These are phyloP conservation scores for Dentipellis fragilis DNA, from an alignment of 768 basidiomycete species.

Conservation along the genomic window DNA sequence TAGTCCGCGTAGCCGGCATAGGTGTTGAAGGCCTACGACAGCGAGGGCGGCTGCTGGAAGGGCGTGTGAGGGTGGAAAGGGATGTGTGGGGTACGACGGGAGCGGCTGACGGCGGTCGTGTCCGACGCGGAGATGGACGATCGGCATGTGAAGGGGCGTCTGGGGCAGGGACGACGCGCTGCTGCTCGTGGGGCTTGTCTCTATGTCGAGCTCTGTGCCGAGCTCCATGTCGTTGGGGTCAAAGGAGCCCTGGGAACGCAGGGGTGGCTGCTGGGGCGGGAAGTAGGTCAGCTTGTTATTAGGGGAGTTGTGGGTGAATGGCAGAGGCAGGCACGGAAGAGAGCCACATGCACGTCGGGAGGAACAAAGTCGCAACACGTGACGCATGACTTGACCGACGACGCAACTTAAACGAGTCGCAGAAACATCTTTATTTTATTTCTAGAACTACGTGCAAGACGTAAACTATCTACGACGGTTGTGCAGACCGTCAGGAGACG, in stretches of 20 bases:
- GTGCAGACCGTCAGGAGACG: no score
- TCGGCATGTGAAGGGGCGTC: slow-evolving; percentile 34
- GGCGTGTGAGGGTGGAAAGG: no score
- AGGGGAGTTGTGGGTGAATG: slow-evolving; percentile 15
- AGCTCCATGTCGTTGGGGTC: slow-evolving; percentile 81
- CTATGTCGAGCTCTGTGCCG: slow-evolving; percentile 73
- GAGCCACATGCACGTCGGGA: no score
- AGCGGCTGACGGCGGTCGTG: slow-evolving; percentile 41
- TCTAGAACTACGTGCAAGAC: no score
- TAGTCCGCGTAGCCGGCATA: no score
- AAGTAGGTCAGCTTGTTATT: slow-evolving; percentile 12
- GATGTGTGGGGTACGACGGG: slow-evolving; percentile 19
- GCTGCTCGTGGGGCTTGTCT: slow-evolving; percentile 28
- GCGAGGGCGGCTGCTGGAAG: no score
- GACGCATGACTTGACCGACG: no score
- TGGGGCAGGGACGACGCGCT: slow-evolving; percentile 31
- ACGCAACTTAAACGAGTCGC: no score
- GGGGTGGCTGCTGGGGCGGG: slow-evolving; percentile 22
- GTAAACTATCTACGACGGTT: no score
- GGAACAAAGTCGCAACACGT: no score
- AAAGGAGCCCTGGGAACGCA: slow-evolving; percentile 31
- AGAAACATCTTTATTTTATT: no score
- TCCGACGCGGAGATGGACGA: slow-evolving; percentile 41
- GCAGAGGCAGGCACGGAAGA: slow-evolving; percentile 12
- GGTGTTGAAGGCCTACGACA: no score